These are phyloP conservation scores for Periconia sp. DNA, from an alignment of 2,329 filamentous ascomycete species.

Conservation along the genomic window DNA sequence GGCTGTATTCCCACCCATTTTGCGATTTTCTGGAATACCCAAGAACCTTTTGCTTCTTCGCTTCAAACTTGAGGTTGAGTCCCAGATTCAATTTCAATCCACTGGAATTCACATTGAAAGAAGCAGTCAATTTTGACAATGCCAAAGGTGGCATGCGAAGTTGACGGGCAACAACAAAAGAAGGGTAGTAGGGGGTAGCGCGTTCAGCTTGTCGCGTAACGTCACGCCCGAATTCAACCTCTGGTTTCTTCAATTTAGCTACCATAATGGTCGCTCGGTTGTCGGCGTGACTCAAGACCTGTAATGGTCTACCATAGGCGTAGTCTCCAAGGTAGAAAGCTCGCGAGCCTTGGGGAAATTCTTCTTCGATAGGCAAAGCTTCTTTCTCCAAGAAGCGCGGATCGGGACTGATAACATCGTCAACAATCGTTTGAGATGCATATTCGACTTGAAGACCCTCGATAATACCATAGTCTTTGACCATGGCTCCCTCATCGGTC, in stretches of 20 bases:
- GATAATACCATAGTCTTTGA: conserved; percentile 91
- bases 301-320: conserved; percentile 87
- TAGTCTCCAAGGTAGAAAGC: conserved; percentile 95
- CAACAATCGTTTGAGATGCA: conserved; percentile 87
- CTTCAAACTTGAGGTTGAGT: conserved; percentile 95
- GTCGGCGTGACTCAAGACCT: conserved; percentile 72
- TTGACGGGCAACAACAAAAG: conserved; percentile 82
- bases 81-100: conserved; percentile 86
- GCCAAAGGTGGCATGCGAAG: conserved; percentile 82
- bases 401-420: conserved; percentile 87
- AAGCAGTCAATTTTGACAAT: conserved; percentile 93
- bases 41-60: conserved; percentile 90
- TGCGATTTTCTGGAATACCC: conserved; percentile 88
- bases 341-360: conserved; percentile 79
- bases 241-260: conserved; percentile 69
- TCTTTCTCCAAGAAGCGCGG: conserved; percentile 88
- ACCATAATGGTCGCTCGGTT: conserved; percentile 80
- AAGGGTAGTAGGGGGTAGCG: conserved; percentile 76
- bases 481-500: conserved; percentile 83
- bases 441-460: conserved; percentile 85
- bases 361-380: conserved; percentile 85
- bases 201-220: conserved; percentile 72
- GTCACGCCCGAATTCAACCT: conserved; percentile 77
- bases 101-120: conserved; percentile 82
- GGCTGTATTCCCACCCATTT: conserved; percentile 94